phyloP scores from a whole-genome alignment of 306 rosid species.

The Castanospermum australe region DNA sequence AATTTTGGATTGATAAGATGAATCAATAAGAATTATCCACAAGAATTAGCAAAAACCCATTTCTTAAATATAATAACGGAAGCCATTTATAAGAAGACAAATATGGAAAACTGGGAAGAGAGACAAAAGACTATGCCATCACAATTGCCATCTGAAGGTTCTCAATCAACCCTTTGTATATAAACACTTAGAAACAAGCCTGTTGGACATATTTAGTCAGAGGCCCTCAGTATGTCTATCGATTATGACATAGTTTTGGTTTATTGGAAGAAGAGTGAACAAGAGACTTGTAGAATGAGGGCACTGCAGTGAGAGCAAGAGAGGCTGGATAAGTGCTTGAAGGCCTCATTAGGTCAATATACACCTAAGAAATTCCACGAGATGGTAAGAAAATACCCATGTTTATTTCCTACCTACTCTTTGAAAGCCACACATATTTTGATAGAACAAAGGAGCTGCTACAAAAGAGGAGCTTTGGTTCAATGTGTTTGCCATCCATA shows the following conservation, averaged over 20 bases:
- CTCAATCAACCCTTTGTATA: constrained; percentile 10
- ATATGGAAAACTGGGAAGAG: background rate
- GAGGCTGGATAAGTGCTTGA: background rate
- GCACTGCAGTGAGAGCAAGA: background rate
- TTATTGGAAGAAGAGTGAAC: background rate
- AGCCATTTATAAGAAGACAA: background rate
- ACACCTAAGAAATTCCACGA: background rate
- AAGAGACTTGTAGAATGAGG: background rate
- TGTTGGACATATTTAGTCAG: background rate
- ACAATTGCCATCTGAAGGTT: constrained; percentile 3
- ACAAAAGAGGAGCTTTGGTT: background rate
- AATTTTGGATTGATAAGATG: constrained; percentile 11
- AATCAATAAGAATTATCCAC: background rate
- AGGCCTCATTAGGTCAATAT: background rate
- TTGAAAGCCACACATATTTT: background rate
- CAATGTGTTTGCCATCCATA: background rate
- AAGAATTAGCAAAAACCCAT: background rate
- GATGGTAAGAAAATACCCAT: background rate
- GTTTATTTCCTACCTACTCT: background rate
- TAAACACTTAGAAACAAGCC: background rate
- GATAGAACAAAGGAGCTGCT: background rate
- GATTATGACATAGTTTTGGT: background rate
- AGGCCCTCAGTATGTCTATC: background rate
- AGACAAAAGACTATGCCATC: background rate
- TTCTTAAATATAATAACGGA: background rate